Percentiles rank a stretch among this genome's conserved stretches.
Evolutionary conservation across 345 rosid genomes (phyloP).

Genomic region (Citrus unshiu): DNA sequence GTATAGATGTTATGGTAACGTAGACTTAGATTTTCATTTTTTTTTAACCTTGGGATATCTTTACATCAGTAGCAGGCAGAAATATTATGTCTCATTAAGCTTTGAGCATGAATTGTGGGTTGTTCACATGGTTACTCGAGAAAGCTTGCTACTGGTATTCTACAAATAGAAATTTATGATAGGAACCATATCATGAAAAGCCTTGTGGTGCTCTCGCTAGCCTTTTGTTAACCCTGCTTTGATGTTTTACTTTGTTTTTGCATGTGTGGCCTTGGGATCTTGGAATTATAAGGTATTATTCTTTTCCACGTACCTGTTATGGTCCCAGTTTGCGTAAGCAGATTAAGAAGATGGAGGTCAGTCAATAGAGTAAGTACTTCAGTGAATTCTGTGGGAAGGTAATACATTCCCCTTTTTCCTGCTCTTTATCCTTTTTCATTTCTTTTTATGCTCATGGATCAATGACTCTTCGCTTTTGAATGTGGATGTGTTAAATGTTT

Average conservation of each 20-base stretch:
- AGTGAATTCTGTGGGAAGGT: conserved; percentile 87
- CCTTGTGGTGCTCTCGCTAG: background rate
- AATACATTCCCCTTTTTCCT: background rate
- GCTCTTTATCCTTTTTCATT: background rate
- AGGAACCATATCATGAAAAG: background rate
- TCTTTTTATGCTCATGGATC: background rate
- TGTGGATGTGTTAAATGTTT: background rate
- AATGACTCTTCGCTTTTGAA: background rate
- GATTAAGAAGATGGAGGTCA: conserved; percentile 77
- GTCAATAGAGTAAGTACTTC: conserved; percentile 72
- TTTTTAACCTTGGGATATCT: too few species aligned
- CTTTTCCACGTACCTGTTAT: conserved; percentile 42
- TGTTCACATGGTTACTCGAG: background rate
- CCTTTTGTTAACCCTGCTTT: too few species aligned
- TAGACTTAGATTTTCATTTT: too few species aligned
- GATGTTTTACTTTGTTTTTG: too few species aligned
- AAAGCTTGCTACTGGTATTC: background rate
- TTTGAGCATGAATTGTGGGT: background rate
- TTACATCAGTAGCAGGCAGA: too few species aligned
- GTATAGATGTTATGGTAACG: background rate
- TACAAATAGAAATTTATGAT: background rate
- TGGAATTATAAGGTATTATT: too few species aligned
- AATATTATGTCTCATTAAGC: background rate
- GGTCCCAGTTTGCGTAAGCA: conserved; percentile 82
- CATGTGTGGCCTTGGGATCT: too few species aligned